Conservation (phyloP, 2,329 filamentous ascomycete species). For the Beauveria rudraprayagi region DNA sequence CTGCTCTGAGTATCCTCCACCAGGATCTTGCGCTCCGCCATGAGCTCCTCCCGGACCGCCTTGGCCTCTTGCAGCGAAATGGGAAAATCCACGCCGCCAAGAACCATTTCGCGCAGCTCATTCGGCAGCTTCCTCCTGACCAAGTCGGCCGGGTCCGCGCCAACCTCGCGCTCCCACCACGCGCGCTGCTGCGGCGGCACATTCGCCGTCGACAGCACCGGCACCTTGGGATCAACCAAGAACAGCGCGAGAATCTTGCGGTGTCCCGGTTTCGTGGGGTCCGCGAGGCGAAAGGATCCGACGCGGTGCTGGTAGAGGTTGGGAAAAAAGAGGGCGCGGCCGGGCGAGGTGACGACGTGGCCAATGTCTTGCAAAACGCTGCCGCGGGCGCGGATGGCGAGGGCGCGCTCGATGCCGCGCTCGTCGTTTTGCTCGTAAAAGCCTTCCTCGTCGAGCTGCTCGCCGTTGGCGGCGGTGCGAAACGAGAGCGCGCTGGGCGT, state of each 20-base stretch:
- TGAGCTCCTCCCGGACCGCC: conserved; percentile 3
- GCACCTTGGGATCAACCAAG: conserved; percentile 48
- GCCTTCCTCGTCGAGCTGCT: conserved; percentile 20
- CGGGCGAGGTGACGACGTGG: conserved; percentile 32
- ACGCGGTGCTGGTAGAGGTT: conserved; percentile 47
- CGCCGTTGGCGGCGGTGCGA: conserved; percentile 30
- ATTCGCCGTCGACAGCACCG: conserved; percentile 35
- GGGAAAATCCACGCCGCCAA: neutral
- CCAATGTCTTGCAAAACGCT: conserved; percentile 33
- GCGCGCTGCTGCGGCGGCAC: conserved; percentile 35
- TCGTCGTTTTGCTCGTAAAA: conserved; percentile 26
- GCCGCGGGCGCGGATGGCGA: conserved; percentile 22
- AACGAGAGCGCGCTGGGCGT: conserved; percentile 43
- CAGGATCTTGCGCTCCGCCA: conserved; percentile 5
- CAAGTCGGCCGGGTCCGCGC: neutral
- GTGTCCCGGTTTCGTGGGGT: conserved; percentile 46
- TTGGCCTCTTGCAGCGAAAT: neutral
- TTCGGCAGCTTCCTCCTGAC: neutral
- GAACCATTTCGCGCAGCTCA: conserved; percentile 1
- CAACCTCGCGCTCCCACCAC: conserved; percentile 23
- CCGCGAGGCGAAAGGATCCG: conserved; percentile 40
- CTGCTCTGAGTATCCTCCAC: neutral
- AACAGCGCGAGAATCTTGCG: conserved; percentile 53
- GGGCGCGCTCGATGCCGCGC: conserved; percentile 25
- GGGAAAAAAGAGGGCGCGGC: conserved; percentile 48